phyloP scores from a whole-genome alignment of 805 yeast genomes.

The Teunomyces panamensis region DNA sequence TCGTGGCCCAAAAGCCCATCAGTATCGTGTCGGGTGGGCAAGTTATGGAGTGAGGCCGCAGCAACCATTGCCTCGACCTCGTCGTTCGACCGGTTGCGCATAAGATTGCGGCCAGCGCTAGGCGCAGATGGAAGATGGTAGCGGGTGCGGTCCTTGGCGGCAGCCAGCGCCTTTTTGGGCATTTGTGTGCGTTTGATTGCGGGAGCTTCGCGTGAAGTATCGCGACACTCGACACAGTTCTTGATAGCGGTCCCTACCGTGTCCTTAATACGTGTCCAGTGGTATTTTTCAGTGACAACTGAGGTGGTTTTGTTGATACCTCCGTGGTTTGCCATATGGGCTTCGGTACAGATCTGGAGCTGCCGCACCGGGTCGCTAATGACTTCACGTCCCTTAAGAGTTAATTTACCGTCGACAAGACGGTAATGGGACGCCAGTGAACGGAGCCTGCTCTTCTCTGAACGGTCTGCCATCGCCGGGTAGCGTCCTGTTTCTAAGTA shows the following conservation, averaged over 20 bases:
- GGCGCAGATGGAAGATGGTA: constrained; percentile 8
- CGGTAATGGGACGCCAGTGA: constrained; percentile 77
- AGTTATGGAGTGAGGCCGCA: constrained; percentile 23
- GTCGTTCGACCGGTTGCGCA: constrained; percentile 16
- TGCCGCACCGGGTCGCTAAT: constrained; percentile 73
- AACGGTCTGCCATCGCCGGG: constrained; percentile 78
- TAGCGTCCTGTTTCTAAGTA: constrained; percentile 83
- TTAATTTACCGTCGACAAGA: constrained; percentile 65
- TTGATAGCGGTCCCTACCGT: constrained; percentile 79
- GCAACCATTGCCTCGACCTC: constrained; percentile 37
- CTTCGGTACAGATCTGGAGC: constrained; percentile 64
- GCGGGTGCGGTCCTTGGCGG: constrained; percentile 1
- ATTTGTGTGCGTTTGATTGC: constrained; percentile 8
- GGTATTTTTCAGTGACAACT: constrained; percentile 71
- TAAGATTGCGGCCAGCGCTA: constrained; percentile 19
- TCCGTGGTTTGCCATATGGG: constrained; percentile 69
- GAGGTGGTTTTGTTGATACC: constrained; percentile 90
- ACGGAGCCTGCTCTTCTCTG: constrained; percentile 84
- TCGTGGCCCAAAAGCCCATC: constrained; percentile 38
- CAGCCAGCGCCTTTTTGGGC: constrained; percentile 17
- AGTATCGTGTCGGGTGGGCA: constrained; percentile 24
- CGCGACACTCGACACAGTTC: constrained; percentile 73
- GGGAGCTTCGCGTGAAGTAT: constrained; percentile 30
- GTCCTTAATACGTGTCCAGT: constrained; percentile 88
- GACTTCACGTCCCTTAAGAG: constrained; percentile 81